These are phyloP conservation scores for Tolypocladium pustulatum DNA, from an alignment of 2,329 filamentous ascomycete species.

Conservation along the genomic window DNA sequence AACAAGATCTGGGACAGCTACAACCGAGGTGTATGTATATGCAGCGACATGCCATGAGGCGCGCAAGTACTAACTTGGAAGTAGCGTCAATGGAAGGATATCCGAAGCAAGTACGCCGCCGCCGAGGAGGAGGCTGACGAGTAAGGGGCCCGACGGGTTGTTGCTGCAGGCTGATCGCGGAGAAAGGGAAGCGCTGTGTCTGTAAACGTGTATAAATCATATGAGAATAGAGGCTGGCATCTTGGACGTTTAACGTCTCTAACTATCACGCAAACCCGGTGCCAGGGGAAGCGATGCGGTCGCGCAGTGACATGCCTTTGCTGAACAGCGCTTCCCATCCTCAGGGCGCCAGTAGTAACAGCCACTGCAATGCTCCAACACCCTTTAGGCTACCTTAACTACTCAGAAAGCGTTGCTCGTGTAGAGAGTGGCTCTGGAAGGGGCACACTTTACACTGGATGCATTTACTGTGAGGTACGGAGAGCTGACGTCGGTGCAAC, in stretches of 20 bases:
- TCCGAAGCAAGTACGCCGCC: constrained; percentile 79
- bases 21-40: constrained; percentile 75
- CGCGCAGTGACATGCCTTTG: neutral
- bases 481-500: constrained; percentile 3
- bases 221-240: constrained; percentile 16
- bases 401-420: neutral
- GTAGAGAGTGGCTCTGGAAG: neutral
- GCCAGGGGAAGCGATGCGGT: neutral
- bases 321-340: neutral
- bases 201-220: constrained; percentile 23
- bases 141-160: constrained; percentile 11
- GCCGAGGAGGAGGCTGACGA: constrained; percentile 56
- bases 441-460: neutral
- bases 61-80: constrained; percentile 14
- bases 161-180: constrained; percentile 1
- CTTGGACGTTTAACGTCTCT: neutral
- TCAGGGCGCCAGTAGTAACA: neutral
- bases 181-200: constrained; percentile 9
- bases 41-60: neutral
- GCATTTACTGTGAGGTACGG: neutral
- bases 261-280: neutral
- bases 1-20: constrained; percentile 82
- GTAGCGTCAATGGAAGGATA: constrained; percentile 99
- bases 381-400: neutral
- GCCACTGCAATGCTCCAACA: neutral